Percentiles rank a stretch among this genome's conserved stretches.
Evolutionary conservation across 257 asterid species (phyloP).

Genomic region (Ballota nigra): DNA sequence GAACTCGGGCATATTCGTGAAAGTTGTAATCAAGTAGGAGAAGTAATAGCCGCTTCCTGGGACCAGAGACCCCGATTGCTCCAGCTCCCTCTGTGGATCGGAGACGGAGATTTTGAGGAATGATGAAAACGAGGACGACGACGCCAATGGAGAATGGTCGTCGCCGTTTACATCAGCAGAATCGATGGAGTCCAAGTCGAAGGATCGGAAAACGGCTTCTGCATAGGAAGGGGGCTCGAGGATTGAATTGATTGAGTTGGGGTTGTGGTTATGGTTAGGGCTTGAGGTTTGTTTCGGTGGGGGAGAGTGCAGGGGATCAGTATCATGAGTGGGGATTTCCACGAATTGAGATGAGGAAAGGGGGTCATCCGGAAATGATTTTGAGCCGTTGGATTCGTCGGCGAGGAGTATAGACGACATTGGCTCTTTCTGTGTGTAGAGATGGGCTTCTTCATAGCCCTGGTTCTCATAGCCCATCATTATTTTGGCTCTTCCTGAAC

Average conservation of each 20-base stretch:
- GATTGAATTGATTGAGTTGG: slow-evolving; percentile 55
- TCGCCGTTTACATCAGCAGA: slow-evolving; percentile 42
- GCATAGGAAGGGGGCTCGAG: slow-evolving; percentile 99
- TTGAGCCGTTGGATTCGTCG: slow-evolving; percentile 51
- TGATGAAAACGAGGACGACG: slow-evolving; percentile 36
- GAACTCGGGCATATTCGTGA: slow-evolving; percentile 64
- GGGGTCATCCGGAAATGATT: slow-evolving; percentile 42
- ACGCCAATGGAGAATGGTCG: slow-evolving; percentile 48
- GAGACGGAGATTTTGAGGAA: slow-evolving; percentile 64
- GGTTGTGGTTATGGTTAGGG: slow-evolving; percentile 43
- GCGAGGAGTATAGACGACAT: slow-evolving; percentile 58
- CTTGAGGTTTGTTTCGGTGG: slow-evolving; percentile 39
- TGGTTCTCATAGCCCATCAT: slow-evolving; percentile 77
- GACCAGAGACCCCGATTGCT: slow-evolving; percentile 62
- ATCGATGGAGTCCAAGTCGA: slow-evolving; percentile 51
- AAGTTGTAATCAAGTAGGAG: slow-evolving; percentile 77
- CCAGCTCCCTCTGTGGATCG: slow-evolving; percentile 85
- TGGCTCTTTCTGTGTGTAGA: slow-evolving; percentile 48
- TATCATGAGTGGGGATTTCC: slow-evolving; percentile 53
- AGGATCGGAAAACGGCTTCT: slow-evolving; percentile 87
- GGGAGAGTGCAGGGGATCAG: slow-evolving; percentile 35
- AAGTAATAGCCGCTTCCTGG: slow-evolving; percentile 57
- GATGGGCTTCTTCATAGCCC: slow-evolving; percentile 53
- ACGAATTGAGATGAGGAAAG: slow-evolving; percentile 51
- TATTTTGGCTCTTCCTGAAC: slow-evolving; percentile 20